Evolutionary conservation across 2,329 filamentous ascomycete genomes (phyloP).

Genomic region (Fusarium neocosmosporiellum): DNA sequence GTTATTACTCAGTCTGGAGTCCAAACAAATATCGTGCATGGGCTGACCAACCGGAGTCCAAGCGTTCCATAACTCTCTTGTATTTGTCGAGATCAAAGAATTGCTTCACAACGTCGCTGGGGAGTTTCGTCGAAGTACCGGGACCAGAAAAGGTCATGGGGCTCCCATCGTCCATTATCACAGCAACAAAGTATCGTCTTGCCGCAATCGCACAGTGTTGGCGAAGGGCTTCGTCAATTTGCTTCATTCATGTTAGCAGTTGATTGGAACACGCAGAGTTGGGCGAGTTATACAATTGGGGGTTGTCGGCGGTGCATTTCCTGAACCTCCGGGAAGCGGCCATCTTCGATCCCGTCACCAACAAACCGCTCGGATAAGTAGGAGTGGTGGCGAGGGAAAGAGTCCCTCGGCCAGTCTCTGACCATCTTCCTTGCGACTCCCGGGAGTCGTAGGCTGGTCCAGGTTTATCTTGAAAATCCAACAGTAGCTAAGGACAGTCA

Average conservation of each 20-base stretch:
- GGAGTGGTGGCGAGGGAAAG: constrained; percentile 51
- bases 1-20: constrained; percentile 17
- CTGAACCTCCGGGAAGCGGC: constrained; percentile 50
- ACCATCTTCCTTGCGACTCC: constrained; percentile 50
- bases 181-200: constrained; percentile 64
- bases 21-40: not conserved
- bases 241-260: constrained; percentile 48
- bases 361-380: constrained; percentile 47
- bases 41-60: constrained; percentile 52
- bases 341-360: constrained; percentile 46
- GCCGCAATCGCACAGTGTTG: constrained; percentile 64
- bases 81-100: constrained; percentile 62
- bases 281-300: constrained; percentile 50
- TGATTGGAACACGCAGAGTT: not conserved
- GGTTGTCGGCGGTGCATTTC: constrained; percentile 51
- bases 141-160: constrained; percentile 60
- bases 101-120: constrained; percentile 53
- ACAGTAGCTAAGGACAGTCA: not conserved
- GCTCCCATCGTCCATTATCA: constrained; percentile 60
- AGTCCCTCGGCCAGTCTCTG: constrained; percentile 53
- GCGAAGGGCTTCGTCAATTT: constrained; percentile 63
- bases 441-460: not conserved
- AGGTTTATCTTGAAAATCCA: not conserved
- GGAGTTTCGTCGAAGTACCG: constrained; percentile 47
- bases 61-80: constrained; percentile 51